Conservation (phyloP, 2,329 filamentous ascomycete genomes). For the Ophiostoma ulmi region DNA sequence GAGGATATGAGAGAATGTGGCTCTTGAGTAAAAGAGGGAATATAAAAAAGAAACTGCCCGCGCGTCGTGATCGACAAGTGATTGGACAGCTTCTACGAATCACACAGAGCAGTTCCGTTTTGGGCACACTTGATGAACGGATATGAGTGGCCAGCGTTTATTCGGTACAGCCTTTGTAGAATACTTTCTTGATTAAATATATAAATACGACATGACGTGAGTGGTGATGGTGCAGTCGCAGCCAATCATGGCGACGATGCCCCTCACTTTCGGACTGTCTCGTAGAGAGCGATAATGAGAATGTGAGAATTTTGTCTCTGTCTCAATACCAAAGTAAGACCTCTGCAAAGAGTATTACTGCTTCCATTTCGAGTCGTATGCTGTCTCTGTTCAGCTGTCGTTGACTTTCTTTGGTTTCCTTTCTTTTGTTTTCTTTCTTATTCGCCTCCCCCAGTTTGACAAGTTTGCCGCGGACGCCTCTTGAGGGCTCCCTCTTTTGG, state of each 20-base stretch:
- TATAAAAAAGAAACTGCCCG: no score
- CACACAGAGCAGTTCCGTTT: background rate
- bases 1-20: no score
- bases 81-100: background rate
- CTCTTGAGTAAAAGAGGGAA: no score
- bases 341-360: no score
- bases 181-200: no score
- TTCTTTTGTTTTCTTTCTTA: no score
- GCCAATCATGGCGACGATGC: slow-evolving; percentile 4
- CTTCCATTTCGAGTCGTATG: no score
- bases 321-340: no score
- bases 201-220: background rate
- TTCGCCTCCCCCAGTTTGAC: background rate
- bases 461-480: background rate
- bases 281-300: no score
- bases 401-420: no score
- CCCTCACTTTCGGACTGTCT: slow-evolving; percentile 1
- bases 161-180: background rate
- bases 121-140: background rate
- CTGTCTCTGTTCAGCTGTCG: no score
- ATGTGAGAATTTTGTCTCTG: no score
- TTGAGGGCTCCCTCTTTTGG: background rate
- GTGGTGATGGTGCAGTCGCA: background rate
- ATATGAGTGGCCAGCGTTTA: background rate
- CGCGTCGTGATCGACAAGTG: background rate